These are phyloP conservation scores for Ajuga chamaepitys DNA, from an alignment of 257 asterid species.

Conservation along the genomic window DNA sequence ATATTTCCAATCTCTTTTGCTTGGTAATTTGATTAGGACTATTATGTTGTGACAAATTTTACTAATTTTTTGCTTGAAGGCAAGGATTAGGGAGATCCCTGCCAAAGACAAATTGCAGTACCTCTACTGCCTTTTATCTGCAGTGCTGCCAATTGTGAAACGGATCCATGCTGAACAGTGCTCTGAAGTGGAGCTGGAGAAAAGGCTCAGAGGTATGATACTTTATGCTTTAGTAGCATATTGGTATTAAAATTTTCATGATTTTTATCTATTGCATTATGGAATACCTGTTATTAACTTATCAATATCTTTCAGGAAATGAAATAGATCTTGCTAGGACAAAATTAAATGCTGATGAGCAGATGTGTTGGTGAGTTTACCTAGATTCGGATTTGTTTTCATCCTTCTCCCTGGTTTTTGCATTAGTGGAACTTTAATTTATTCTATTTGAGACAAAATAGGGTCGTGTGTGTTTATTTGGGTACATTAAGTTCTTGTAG, in stretches of 20 bases:
- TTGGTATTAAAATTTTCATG: background rate
- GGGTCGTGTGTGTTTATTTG: too few relatives aligned
- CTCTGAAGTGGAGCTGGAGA: conserved; percentile 85
- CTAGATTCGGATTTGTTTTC: conserved; percentile 13
- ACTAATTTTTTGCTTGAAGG: conserved; percentile 33
- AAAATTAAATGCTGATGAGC: conserved; percentile 92
- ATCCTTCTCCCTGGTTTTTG: conserved; percentile 1
- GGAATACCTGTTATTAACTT: conserved; percentile 4
- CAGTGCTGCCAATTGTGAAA: conserved; percentile 83
- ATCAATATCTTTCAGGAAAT: conserved; percentile 55
- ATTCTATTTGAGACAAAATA: background rate
- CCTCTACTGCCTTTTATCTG: conserved; percentile 76
- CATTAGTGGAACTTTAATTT: conserved; percentile 2
- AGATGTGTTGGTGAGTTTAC: conserved; percentile 89
- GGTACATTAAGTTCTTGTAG: too few relatives aligned
- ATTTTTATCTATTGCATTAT: conserved; percentile 9
- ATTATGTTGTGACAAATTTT: conserved; percentile 2
- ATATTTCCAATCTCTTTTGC: conserved; percentile 4
- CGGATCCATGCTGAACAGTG: conserved; percentile 74
- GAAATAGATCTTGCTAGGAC: conserved; percentile 80
- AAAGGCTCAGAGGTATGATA: conserved; percentile 63
- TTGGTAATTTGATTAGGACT: background rate
- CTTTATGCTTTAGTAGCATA: conserved; percentile 19
- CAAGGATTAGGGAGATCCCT: conserved; percentile 71
- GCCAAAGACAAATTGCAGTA: conserved; percentile 84